Evolutionary conservation across 2,329 filamentous ascomycete species (phyloP), one percentile per base, ranked within the genome.

Genomic region (Waltergamsia citrina): DNA sequence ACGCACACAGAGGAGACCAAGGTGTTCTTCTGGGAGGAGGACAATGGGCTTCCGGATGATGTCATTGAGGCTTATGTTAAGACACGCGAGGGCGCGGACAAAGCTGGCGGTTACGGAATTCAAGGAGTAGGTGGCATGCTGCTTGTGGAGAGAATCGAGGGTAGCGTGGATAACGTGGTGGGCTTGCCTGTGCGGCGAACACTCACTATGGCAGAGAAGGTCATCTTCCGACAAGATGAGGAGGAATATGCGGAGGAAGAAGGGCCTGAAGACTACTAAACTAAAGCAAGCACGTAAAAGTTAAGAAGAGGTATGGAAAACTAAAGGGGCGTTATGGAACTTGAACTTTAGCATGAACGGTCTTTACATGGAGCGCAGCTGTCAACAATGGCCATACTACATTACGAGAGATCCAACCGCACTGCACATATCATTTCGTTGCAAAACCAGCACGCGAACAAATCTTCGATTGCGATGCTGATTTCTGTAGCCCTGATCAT

Each of bases 61-160:
- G 72, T 94, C 44, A 79, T 96, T 38, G 65, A 85, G 46, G 74
- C 65, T 5, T 88, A 88, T 52, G 81, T 88, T 38, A 72, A 69
- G 50, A 95, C 90, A 16, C 71, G 90, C 36, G 92, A 98, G 65
- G 92, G 92, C 3, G 87, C 78, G 9, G 92, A 96, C 58, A 98
- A 96, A 67, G 92, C 92, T 0, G 92, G 92, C 3, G 92, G 92
- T 0, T 98, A 98, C 57, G 92, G 86, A 2, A 74, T 98, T 34
- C 92, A 98, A 59, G 92, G 90, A 0, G 66, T 90, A 9, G 92
- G 85, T 2, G 81, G 84, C 7, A 78, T 95, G 53, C 67, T 98
- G 39, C 59, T 98, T 37, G 78, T 98, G 10, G 87, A 95, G 55
- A 81, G 72, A 56, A 83, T 98, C 43, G 85, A 94, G 43, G 92